Conservation (phyloP, 108 stramenopile species). For the Pseudonitzschia delicatissima region DNA sequence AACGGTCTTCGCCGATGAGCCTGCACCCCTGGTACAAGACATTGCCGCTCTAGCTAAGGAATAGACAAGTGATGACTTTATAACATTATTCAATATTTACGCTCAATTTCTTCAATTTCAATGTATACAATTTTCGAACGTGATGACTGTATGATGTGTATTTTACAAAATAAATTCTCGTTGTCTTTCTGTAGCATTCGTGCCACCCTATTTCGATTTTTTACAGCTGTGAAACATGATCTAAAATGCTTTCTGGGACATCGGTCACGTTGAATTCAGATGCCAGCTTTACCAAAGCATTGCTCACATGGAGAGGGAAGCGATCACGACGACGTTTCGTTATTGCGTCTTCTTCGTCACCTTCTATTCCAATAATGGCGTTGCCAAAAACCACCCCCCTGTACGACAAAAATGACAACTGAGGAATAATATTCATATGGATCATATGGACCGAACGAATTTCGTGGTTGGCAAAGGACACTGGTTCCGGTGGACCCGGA, state of each 20-base stretch:
- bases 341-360: neutral
- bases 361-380: neutral
- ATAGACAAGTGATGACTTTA: too few relatives aligned
- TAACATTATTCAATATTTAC: too few relatives aligned
- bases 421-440: neutral
- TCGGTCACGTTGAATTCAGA: neutral
- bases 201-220: neutral
- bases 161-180: neutral
- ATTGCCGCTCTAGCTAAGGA: neutral
- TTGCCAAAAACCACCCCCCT: neutral
- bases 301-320: neutral
- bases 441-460: neutral
- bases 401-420: neutral
- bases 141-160: neutral
- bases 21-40: conserved; percentile 1
- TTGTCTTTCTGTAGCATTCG: neutral
- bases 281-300: neutral
- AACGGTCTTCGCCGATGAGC: conserved; percentile 12
- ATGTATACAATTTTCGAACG: neutral
- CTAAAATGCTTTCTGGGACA: neutral
- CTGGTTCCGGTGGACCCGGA: neutral
- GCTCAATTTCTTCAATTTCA: too few relatives aligned
- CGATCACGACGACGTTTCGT: neutral
- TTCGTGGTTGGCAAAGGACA: neutral
- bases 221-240: neutral